phyloP scores from a whole-genome alignment of 2,329 filamentous ascomycete species.

The Exophiala sideris region DNA sequence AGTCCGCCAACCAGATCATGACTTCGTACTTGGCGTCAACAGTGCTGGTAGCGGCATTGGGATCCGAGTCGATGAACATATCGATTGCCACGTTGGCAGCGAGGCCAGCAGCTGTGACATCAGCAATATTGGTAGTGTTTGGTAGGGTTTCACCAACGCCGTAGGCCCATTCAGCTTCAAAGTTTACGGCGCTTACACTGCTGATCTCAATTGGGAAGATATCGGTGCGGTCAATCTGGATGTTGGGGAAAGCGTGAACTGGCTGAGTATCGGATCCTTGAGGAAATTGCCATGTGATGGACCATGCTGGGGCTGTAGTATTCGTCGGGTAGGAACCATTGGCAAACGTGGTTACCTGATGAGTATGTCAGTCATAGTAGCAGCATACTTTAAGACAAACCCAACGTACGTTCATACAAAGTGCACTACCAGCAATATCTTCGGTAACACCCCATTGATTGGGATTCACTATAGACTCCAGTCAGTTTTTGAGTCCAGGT shows the following conservation, averaged over 20 bases:
- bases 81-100: conserved; percentile 59
- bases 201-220: conserved; percentile 44
- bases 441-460: conserved; percentile 53
- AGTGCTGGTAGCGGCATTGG: conserved; percentile 40
- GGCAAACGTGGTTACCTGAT: conserved; percentile 48
- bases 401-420: conserved; percentile 55
- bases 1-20: conserved; percentile 56
- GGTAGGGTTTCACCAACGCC: conserved; percentile 43
- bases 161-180: conserved; percentile 53
- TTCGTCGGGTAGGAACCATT: conserved; percentile 51
- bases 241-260: conserved; percentile 56
- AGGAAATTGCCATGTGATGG: conserved; percentile 53
- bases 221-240: conserved; percentile 44
- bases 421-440: conserved; percentile 33
- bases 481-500: conserved; percentile 6
- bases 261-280: conserved; percentile 42
- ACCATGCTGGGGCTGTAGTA: conserved; percentile 48
- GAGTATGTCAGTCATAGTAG: neutral
- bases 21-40: conserved; percentile 47
- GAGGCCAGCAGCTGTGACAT: conserved; percentile 37
- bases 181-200: conserved; percentile 39
- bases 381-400: neutral
- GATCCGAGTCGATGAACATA: conserved; percentile 54
- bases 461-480: conserved; percentile 47
- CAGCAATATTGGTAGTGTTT: conserved; percentile 35